Evolutionary conservation across 2,329 filamentous ascomycete genomes (phyloP).

Genomic region (Fusarium citri): DNA sequence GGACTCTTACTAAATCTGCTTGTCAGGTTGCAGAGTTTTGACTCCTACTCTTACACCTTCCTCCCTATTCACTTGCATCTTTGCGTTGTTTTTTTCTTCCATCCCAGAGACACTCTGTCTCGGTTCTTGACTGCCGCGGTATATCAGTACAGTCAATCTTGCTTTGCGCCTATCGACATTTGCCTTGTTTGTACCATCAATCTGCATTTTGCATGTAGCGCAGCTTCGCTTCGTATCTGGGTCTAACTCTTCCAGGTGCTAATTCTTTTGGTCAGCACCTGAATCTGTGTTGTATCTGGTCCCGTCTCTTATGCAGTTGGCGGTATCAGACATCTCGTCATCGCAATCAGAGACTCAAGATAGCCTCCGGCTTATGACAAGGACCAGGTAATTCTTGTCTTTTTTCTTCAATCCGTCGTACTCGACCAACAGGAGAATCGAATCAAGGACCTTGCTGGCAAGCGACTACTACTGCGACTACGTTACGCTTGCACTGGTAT

Average conservation of each 20-base stretch:
- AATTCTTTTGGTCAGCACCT: constrained; percentile 21
- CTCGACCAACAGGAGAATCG: constrained; percentile 7
- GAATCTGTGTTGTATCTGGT: constrained; percentile 1
- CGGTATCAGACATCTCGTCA: constrained; percentile 32
- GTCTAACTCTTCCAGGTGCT: constrained; percentile 21
- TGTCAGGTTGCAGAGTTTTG: constrained; percentile 23
- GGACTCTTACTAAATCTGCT: constrained; percentile 33
- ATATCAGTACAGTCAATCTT: constrained; percentile 4
- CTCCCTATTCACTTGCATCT: constrained; percentile 14
- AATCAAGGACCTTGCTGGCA: constrained; percentile 12
- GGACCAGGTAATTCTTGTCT: constrained; percentile 16
- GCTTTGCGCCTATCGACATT: constrained; percentile 15
- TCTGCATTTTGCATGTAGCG: constrained; percentile 26
- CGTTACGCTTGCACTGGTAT: constrained; percentile 24
- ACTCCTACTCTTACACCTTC: constrained; percentile 21
- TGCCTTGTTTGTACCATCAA: constrained; percentile 16
- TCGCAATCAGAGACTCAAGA: constrained; percentile 17
- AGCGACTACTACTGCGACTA: constrained; percentile 14
- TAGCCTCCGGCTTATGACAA: constrained; percentile 10
- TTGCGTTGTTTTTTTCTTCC: constrained; percentile 17
- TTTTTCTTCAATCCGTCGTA: constrained; percentile 15
- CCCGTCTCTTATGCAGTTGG: constrained; percentile 13
- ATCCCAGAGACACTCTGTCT: constrained; percentile 3
- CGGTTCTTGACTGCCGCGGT: neutral
- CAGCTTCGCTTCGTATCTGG: constrained; percentile 28